Percentiles rank a stretch among this genome's conserved stretches.
Conservation (phyloP, 106 monocot species). For the Dendrobium officinale region DNA sequence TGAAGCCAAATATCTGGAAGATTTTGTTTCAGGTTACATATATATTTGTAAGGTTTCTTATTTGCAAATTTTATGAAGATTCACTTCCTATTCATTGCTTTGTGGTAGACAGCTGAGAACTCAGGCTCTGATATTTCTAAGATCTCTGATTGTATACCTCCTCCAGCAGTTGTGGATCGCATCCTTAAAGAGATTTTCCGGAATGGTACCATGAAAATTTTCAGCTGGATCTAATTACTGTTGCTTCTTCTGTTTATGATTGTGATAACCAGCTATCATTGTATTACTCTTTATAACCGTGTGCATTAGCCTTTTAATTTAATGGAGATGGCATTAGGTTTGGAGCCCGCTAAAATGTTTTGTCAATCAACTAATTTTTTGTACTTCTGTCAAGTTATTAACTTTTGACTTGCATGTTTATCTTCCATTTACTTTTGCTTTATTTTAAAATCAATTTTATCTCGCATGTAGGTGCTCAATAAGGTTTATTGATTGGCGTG, state of each 20-base stretch:
- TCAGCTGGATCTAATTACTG: background rate
- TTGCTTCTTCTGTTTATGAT: background rate
- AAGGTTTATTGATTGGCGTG: too few relatives aligned
- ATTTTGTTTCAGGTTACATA: slow-evolving; percentile 75
- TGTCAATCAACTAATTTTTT: background rate
- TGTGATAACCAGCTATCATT: background rate
- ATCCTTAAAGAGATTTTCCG: slow-evolving; percentile 75
- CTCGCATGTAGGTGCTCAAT: background rate
- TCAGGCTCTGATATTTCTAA: slow-evolving; percentile 58
- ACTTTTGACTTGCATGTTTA: background rate
- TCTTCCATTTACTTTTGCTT: too few relatives aligned
- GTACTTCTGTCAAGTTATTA: background rate
- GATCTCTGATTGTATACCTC: slow-evolving; percentile 46
- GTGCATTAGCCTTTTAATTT: background rate
- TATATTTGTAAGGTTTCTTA: background rate
- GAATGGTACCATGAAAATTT: slow-evolving; percentile 44
- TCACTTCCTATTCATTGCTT: slow-evolving; percentile 18
- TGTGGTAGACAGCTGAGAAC: slow-evolving; percentile 82
- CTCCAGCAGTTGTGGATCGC: slow-evolving; percentile 77
- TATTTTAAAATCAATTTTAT: background rate
- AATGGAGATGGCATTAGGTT: background rate
- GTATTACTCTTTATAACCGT: background rate
- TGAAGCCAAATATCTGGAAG: slow-evolving; percentile 81
- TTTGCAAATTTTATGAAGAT: background rate
- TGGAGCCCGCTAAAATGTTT: background rate